Evolutionary conservation across 257 asterid species (phyloP).

Genomic region (Solanum peruvianum): DNA sequence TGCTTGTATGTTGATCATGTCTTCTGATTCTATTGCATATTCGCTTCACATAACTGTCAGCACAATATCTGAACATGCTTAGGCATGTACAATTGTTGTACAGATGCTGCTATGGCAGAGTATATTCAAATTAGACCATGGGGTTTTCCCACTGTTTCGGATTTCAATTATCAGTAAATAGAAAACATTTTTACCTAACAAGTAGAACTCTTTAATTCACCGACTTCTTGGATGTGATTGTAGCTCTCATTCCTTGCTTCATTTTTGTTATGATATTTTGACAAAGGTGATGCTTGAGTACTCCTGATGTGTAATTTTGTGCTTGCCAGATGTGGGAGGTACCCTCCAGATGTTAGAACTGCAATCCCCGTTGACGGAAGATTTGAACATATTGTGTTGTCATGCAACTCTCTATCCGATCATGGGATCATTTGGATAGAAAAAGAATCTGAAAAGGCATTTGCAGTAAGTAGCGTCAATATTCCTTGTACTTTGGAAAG

Average conservation of each 20-base stretch:
- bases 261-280: slow-evolving; percentile 6
- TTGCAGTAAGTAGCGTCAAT: slow-evolving; percentile 41
- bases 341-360: slow-evolving; percentile 72
- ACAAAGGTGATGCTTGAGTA: not conserved
- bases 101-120: not conserved
- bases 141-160: not conserved
- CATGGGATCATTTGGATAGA: slow-evolving; percentile 71
- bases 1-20: not conserved
- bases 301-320: not conserved
- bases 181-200: not conserved
- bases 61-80: not conserved
- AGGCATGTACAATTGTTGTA: not conserved
- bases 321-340: slow-evolving; percentile 75
- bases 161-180: not conserved
- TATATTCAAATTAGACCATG: not conserved
- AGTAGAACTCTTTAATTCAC: not conserved
- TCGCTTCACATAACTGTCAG: not conserved
- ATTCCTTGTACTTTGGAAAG: not conserved
- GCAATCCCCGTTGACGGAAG: slow-evolving; percentile 98
- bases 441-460: slow-evolving; percentile 66
- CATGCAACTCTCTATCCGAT: slow-evolving; percentile 69
- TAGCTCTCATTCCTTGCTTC: not conserved
- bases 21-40: not conserved
- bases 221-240: not conserved
- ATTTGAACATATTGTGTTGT: slow-evolving; percentile 91